Base-by-base conservation (phyloP, 2,329 filamentous ascomycete species). In the Penicillium sp. region DNA sequence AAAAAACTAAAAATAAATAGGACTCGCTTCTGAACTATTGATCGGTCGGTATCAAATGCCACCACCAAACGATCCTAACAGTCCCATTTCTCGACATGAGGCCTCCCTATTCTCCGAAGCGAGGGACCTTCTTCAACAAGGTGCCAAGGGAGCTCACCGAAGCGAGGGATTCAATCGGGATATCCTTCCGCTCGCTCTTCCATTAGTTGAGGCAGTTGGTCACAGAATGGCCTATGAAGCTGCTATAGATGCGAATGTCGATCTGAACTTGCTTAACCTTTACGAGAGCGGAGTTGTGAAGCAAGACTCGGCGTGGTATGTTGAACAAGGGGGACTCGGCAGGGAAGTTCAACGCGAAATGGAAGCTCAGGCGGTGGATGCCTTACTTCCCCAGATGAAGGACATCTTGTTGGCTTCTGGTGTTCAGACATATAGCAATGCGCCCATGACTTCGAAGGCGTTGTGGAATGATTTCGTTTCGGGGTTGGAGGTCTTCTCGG, bases 1-100 rank as follows among this genome's bases (percentile, higher is more conserved):
- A 5, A 35, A 35, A 41, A 6, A 3, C 10, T 13, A 23, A 49
- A n/a, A 53, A 13, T 13, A 21, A 13, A 2, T 3, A 47, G 67
- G 69, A 7, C 62, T 71, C 1, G 69, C 63, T 15, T 62, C 60
- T 3, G 69, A 71, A 27, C 59, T 71, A 1, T 48, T 71, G 0
- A 33, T 71, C 17, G 63, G 63, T 5, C 62, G 67, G 15, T 71
- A 70, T 25, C 23, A 62, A 23, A 21, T 70, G 3, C 67, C 68
- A 1, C 23, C 57, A 0, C 40, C 67, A 3, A 50, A 35, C 10
- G 13, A 61, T 6, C 60, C 65, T 0, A 41, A 17, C 2, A 51
- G 52, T 17, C 29, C 61, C 1, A n/a, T 71, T 7, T 66, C 67
- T 3, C 62, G 47, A 4, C 38, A 41, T 15, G 38, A 41, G 19